Evolutionary conservation across 345 rosid species (phyloP).

Genomic region (Citrus cavaleriei): DNA sequence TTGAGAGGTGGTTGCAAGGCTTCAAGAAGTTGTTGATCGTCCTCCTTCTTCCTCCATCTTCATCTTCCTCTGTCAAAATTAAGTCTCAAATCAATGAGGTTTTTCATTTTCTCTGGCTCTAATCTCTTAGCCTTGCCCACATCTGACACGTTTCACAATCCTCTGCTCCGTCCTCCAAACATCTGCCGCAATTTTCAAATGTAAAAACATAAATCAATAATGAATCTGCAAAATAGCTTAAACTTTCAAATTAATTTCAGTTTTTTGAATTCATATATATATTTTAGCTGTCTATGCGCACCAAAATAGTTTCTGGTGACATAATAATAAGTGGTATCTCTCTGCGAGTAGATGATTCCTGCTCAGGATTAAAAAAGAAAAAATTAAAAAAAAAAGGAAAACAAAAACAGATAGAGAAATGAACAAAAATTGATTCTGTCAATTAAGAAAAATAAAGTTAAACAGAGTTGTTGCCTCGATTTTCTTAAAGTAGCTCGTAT

Average conservation of each 20-base stretch:
- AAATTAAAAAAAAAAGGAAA: no score
- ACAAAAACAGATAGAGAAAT: not conserved
- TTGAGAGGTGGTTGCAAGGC: no score
- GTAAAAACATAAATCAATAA: not conserved
- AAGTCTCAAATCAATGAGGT: no score
- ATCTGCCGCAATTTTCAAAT: constrained; percentile 32
- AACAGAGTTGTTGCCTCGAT: constrained; percentile 50
- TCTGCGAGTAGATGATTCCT: constrained; percentile 69
- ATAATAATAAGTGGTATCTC: constrained; percentile 81
- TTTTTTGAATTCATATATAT: constrained; percentile 9
- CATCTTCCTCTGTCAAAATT: no score
- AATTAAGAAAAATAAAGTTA: not conserved
- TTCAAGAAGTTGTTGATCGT: no score
- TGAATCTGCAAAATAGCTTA: not conserved
- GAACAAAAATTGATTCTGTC: no score
- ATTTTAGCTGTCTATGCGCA: constrained; percentile 61
- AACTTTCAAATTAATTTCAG: not conserved
- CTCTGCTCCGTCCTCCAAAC: constrained; percentile 94
- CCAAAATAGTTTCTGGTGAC: constrained; percentile 82
- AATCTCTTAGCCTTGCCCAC: constrained; percentile 12
- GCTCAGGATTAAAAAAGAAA: constrained; percentile 8
- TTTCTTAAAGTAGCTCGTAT: constrained; percentile 80
- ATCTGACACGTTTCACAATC: constrained; percentile 89
- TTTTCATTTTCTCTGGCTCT: no score
- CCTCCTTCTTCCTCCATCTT: no score